These are phyloP conservation scores for Phytopythium vexans DNA, from an alignment of 352 stramenopile species.

Conservation along the genomic window DNA sequence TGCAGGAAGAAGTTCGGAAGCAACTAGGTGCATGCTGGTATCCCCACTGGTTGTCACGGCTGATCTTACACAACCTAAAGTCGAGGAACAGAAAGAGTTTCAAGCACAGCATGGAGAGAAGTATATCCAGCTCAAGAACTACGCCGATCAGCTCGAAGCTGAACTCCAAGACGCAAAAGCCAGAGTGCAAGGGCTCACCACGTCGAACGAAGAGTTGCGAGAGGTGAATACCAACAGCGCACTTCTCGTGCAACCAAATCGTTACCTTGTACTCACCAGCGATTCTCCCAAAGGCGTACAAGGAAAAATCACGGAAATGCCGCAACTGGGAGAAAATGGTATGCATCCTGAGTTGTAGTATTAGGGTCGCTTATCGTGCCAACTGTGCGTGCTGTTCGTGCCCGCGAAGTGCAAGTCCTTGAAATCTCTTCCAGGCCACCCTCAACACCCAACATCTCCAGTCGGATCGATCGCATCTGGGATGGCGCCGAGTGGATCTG, in stretches of 20 bases:
- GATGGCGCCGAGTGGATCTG: constrained; percentile 13
- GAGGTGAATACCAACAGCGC: constrained; percentile 32
- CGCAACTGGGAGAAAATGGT: constrained; percentile 89
- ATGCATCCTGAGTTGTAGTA: constrained; percentile 1
- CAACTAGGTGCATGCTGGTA: constrained; percentile 49
- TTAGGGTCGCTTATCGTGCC: neutral
- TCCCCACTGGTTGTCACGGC: neutral
- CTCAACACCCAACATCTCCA: constrained; percentile 55
- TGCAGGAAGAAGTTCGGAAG: constrained; percentile 63
- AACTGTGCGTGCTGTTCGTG: constrained; percentile 2
- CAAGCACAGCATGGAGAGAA: constrained; percentile 81
- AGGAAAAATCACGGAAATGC: constrained; percentile 84
- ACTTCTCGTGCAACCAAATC: too few relatives aligned
- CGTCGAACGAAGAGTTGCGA: constrained; percentile 75
- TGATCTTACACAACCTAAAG: constrained; percentile 16
- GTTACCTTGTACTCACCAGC: too few relatives aligned
- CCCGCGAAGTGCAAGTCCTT: constrained; percentile 58
- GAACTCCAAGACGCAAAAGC: constrained; percentile 79
- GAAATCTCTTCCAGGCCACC: constrained; percentile 41
- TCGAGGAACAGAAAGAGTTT: constrained; percentile 78
- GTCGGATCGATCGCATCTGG: constrained; percentile 44
- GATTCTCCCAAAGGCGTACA: constrained; percentile 55
- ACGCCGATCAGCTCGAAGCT: constrained; percentile 81
- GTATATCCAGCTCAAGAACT: constrained; percentile 86
- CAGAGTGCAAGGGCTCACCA: constrained; percentile 66